These are phyloP conservation scores for Elaeagnus macrophylla DNA, from an alignment of 306 rosid species.

Conservation along the genomic window DNA sequence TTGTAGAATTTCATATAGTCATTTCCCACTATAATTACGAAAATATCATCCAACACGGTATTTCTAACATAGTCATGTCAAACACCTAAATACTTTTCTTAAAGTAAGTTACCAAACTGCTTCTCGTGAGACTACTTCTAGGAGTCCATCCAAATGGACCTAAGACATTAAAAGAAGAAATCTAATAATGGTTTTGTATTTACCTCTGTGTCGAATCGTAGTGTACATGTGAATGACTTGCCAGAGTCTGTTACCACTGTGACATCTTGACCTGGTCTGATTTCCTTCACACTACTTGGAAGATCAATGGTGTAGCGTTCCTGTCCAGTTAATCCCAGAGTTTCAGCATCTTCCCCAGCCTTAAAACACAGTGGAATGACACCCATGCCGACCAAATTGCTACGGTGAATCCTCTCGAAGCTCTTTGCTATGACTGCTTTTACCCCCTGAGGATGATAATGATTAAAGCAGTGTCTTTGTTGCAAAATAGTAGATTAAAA, in stretches of 20 bases:
- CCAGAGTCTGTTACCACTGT: conserved; percentile 55
- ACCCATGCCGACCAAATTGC: conserved; percentile 97
- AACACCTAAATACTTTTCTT: no score
- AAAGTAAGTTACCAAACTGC: no score
- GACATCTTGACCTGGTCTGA: conserved; percentile 82
- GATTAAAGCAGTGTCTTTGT: conserved; percentile 6
- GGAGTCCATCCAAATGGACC: no score
- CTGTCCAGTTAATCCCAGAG: conserved; percentile 72
- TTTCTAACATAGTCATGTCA: no score
- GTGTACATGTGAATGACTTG: conserved; percentile 50
- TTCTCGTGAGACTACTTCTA: no score
- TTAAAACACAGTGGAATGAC: conserved; percentile 76
- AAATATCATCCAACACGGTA: no score
- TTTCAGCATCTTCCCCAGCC: conserved; percentile 82
- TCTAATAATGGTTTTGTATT: neutral
- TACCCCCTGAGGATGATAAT: conserved; percentile 52
- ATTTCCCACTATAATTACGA: no score
- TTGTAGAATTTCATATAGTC: no score
- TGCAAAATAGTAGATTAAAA: neutral
- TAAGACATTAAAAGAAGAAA: neutral
- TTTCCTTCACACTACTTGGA: conserved; percentile 63
- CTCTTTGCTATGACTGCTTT: conserved; percentile 93
- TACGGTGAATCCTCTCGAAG: conserved; percentile 94
- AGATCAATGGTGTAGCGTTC: conserved; percentile 78
- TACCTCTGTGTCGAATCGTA: conserved; percentile 95